Base-by-base conservation (phyloP, 768 basidiomycete genomes). In the Peribolospora baueri region DNA sequence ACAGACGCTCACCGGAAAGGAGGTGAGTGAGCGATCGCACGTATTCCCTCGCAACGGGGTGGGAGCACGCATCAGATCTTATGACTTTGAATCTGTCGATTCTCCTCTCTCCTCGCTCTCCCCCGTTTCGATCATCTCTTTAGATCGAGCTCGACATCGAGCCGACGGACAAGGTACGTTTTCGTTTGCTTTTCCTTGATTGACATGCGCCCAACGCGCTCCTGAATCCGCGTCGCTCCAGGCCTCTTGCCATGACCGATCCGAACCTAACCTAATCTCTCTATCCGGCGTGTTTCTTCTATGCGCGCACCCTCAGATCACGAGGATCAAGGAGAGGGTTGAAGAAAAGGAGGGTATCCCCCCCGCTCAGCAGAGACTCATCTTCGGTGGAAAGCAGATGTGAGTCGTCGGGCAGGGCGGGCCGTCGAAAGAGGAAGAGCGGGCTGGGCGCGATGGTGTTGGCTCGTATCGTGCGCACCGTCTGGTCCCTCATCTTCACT, bases 281-380 rank as follows among this genome's bases (percentile, higher is more conserved):
- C 8, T 13, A 25, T 4, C 50, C 11, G 50, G n/a, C 50, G 40
- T 51, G n/a, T 36, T 54, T 42, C 36, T 10, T 39, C 6, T 43
- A 11, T 42, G 37, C n/a, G 37, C 13, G 2, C 2, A 4, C 11
- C 10, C 3, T 13, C 65, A 97, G 91, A 84, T 93, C 64, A 73
- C 78, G 49, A 78, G 84, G 61, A 87, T 97, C 70, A 97, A 97
- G 72, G 88, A 91, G 75, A 84, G 84, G 68, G 86, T 95, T 7
- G 91, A 97, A 68, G 90, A 95, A 72, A 90, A 95, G 70, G 88
- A 87, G 5, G 91, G 91, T 60, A 91, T 97, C 46, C 91, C 91
- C 36, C 91, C 91, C 58, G 84, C 74, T 47, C 91, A 97, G 68
- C 91, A 97, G 68, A 78, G 91, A 56, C 69, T 97, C 64, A 97